Percentiles rank a stretch among this genome's conserved stretches.
Evolutionary conservation across 208 protist species (phyloP).

Genomic region (Crithidia thermophila): DNA sequence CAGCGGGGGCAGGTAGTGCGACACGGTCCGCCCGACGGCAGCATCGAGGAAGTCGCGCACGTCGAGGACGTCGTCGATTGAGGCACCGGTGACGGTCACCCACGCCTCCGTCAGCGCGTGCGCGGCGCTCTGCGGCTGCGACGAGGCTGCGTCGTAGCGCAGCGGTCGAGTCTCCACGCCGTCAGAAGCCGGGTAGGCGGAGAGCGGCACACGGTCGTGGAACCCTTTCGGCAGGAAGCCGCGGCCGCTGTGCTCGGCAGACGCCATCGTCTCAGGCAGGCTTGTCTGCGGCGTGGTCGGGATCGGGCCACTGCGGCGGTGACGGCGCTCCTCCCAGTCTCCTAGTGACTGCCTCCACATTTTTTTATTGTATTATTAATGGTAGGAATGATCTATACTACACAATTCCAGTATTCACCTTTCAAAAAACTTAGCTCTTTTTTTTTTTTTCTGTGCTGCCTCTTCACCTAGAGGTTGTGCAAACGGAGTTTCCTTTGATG

Average conservation of each 20-base stretch:
- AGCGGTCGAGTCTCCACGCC: not conserved
- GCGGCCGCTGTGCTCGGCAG: constrained; percentile 14
- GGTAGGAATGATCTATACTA: too few relatives aligned
- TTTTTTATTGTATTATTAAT: too few relatives aligned
- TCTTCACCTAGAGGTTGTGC: too few relatives aligned
- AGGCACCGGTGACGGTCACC: constrained; percentile 56
- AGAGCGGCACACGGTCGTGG: constrained; percentile 14
- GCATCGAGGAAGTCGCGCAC: constrained; percentile 81
- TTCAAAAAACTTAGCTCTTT: too few relatives aligned
- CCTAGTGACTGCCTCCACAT: constrained; percentile 76
- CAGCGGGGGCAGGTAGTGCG: constrained; percentile 38
- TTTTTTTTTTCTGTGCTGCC: too few relatives aligned
- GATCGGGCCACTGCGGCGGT: constrained; percentile 25
- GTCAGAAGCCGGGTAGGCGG: constrained; percentile 17
- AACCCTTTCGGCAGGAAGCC: constrained; percentile 32
- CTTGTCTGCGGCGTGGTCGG: constrained; percentile 12
- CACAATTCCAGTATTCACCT: too few relatives aligned
- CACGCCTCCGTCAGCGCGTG: constrained; percentile 30
- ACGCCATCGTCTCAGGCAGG: constrained; percentile 16
- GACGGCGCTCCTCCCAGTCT: constrained; percentile 70
- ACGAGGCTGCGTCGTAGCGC: not conserved
- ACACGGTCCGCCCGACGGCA: constrained; percentile 67
- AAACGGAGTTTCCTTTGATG: too few relatives aligned
- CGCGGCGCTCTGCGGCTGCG: constrained; percentile 2
- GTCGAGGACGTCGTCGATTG: constrained; percentile 40